Evolutionary conservation across 345 rosid genomes (phyloP), one percentile per base, ranked within the genome.

Genomic region (Arabis hirsuta): DNA sequence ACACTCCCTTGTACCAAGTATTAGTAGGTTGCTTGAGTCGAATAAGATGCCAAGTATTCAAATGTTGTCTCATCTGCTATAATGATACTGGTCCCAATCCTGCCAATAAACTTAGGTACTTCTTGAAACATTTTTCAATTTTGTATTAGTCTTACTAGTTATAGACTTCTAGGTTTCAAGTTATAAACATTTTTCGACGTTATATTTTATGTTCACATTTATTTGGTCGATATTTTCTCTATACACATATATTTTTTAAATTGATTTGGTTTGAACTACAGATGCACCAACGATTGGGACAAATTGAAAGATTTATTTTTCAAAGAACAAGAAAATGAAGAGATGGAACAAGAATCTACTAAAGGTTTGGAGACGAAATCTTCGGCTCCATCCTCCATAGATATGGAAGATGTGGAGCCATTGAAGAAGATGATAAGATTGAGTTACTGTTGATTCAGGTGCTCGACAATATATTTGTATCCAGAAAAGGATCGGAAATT

Each of bases 51-150:
- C 16, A 16, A 16, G 16, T 16, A 16, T 42, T 42, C 19, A 6
- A 29, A 2, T 11, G 19, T 16, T 67, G 72, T 29, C 72, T 62
- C 3, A 1, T 67, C 5, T 67, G 62, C 32, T 3, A 12, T 19
- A 2, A 4, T 39, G 20, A 54, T 1, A n/a, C 44, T 16, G 72
- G 72, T 19, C 13, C 31, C 0, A 9, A 29, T 2, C 62, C 54
- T 8, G 62, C 55, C 3, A 3, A 0, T 1, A 42, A 5, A 42
- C 32, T 55, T 29, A 31, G 43, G 62, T 32, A 32, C 36, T 32
- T 16, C 16, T 32, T 32, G 7, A 32, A 32, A 32, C 36, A 32
- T 32, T 32, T 5, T 32, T 5, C 1, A 5, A 32, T 32, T 16
- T 32, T 32, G 36, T 16, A 16, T 32, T 32, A 3, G 13, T 16